Percentiles rank a stretch among this genome's conserved stretches.
Evolutionary conservation across 2,329 filamentous ascomycete genomes (phyloP).

Genomic region (Ophiocordyceps camponoti-rufipedis): DNA sequence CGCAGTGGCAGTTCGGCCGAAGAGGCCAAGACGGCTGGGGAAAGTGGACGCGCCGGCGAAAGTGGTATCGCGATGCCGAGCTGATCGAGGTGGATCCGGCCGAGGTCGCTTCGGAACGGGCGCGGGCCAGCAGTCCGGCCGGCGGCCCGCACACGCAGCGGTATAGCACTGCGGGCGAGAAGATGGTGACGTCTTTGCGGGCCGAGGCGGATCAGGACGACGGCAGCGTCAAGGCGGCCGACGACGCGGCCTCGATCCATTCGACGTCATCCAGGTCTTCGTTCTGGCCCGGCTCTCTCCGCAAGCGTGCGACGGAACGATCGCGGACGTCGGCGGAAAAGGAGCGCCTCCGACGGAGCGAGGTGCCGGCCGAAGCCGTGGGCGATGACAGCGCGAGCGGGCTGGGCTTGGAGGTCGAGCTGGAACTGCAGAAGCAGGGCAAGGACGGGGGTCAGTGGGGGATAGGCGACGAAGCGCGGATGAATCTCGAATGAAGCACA

Average conservation of each 20-base stretch:
- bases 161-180: conserved; percentile 19
- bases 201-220: conserved; percentile 13
- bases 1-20: conserved; percentile 73
- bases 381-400: conserved; percentile 22
- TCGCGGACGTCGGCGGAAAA: conserved; percentile 11
- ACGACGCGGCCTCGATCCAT: conserved; percentile 26
- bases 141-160: conserved; percentile 10
- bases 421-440: conserved; percentile 33
- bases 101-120: conserved; percentile 15
- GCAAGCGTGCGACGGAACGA: conserved; percentile 20
- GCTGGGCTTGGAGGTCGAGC: conserved; percentile 25
- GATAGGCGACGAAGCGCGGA: conserved; percentile 66
- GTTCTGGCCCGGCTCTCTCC: conserved; percentile 21
- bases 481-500: conserved; percentile 50
- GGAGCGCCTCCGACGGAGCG: conserved; percentile 22
- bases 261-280: conserved; percentile 29
- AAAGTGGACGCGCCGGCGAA: conserved; percentile 77
- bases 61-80: conserved; percentile 95
- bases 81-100: conserved; percentile 52
- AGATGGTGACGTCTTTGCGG: conserved; percentile 14
- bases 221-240: conserved; percentile 13
- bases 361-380: conserved; percentile 23
- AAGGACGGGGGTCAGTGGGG: conserved; percentile 50
- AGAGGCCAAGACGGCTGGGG: conserved; percentile 82
- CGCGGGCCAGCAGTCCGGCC: conserved; percentile 8